A percentile compares a stretch with the other conserved stretches of the same genome.
Evolutionary conservation across 2,329 filamentous ascomycete genomes (phyloP).

Genomic region (Grosmannia clavigera): DNA sequence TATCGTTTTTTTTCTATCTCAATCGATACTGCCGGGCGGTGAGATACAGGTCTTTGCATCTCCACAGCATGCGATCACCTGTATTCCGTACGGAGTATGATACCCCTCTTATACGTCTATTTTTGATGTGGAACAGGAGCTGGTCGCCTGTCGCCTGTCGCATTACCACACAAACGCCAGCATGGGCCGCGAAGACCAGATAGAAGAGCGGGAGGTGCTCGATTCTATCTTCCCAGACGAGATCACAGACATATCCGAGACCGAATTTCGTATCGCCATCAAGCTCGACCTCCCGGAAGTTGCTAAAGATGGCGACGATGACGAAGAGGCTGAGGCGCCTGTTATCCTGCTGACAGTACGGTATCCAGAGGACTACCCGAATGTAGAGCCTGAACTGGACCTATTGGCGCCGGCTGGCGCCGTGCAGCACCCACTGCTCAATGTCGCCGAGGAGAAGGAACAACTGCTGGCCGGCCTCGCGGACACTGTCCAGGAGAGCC

Average conservation of each 20-base stretch:
- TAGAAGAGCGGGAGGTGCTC: slow-evolving; percentile 93
- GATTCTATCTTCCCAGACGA: slow-evolving; percentile 98
- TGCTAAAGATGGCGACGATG: slow-evolving; percentile 26
- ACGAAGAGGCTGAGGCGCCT: slow-evolving; percentile 50
- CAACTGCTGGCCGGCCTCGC: slow-evolving; percentile 57
- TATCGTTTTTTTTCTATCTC: slow-evolving; percentile 4
- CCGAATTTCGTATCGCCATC: slow-evolving; percentile 76
- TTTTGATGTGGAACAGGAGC: neutral
- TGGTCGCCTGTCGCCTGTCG: neutral
- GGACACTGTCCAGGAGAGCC: slow-evolving; percentile 74
- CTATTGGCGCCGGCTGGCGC: slow-evolving; percentile 54
- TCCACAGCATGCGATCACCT: slow-evolving; percentile 3
- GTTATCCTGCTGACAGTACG: slow-evolving; percentile 71
- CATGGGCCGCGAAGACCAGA: slow-evolving; percentile 74
- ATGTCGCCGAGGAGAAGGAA: slow-evolving; percentile 67
- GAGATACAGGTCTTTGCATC: slow-evolving; percentile 6
- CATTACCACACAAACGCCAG: slow-evolving; percentile 11
- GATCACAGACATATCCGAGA: slow-evolving; percentile 91
- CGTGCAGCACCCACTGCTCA: slow-evolving; percentile 59
- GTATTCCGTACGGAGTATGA: too few relatives aligned
- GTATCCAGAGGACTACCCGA: slow-evolving; percentile 85
- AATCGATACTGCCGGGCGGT: slow-evolving; percentile 22
- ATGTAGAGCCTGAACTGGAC: slow-evolving; percentile 73
- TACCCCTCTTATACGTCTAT: slow-evolving; percentile 1
- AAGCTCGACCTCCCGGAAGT: slow-evolving; percentile 60